Percentiles rank a stretch among this genome's conserved stretches.
Evolutionary conservation across 805 yeast species (phyloP).

Genomic region (Vanderwaltozyma yarrowii): DNA sequence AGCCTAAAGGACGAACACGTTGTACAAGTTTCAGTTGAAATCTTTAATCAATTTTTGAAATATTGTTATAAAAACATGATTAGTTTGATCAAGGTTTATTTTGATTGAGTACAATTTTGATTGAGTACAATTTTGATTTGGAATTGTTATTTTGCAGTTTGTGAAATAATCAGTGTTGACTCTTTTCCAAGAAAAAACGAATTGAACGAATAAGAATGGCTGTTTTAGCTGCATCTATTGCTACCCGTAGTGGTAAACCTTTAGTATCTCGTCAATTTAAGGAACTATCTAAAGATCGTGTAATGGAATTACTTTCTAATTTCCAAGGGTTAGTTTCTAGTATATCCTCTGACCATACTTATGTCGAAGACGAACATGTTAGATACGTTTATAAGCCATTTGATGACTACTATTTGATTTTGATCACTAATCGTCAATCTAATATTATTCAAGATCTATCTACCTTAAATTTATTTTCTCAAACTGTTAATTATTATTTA

Average conservation of each 20-base stretch:
- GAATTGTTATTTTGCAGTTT: too few relatives aligned
- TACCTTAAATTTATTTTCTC: conserved; percentile 76
- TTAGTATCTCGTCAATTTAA: conserved; percentile 85
- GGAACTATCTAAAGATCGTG: conserved; percentile 74
- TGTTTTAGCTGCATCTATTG: conserved; percentile 86
- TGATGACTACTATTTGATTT: conserved; percentile 83
- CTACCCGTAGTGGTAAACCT: conserved; percentile 89
- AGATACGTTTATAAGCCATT: conserved; percentile 94
- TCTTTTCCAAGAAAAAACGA: too few relatives aligned
- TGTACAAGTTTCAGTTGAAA: too few relatives aligned
- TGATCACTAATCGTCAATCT: conserved; percentile 83
- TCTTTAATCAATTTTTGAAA: too few relatives aligned
- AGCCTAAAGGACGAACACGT: too few relatives aligned
- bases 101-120: too few relatives aligned
- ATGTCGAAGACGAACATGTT: conserved; percentile 84
- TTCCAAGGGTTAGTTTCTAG: conserved; percentile 72
- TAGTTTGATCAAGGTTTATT: too few relatives aligned
- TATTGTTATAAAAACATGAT: too few relatives aligned
- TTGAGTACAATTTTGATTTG: too few relatives aligned
- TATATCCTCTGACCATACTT: conserved; percentile 72
- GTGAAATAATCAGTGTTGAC: too few relatives aligned
- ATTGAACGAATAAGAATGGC: conserved; percentile 36
- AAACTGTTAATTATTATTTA: conserved; percentile 66
- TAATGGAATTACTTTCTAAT: conserved; percentile 73
- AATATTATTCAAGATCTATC: conserved; percentile 92